These are phyloP conservation scores for Aphanomyces stellatus DNA, from an alignment of 352 stramenopile genomes.

Conservation along the genomic window DNA sequence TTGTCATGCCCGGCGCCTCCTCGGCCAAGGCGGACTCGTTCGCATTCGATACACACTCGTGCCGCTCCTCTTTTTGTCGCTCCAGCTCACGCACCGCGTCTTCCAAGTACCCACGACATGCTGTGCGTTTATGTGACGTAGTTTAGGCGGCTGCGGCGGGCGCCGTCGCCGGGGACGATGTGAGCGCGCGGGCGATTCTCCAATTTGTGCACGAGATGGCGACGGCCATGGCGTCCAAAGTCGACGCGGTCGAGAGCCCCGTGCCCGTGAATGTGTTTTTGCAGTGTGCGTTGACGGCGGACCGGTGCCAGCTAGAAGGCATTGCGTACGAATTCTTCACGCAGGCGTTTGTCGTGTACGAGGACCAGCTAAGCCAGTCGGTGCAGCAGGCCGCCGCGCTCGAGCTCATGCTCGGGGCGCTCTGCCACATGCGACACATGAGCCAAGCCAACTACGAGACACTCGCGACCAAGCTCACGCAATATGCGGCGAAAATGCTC, in stretches of 20 bases:
- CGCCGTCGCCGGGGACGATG: conserved; percentile 21
- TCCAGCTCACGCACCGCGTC: conserved; percentile 73
- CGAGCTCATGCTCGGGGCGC: conserved; percentile 80
- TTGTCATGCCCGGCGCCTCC: conserved; percentile 50
- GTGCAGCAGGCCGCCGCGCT: conserved; percentile 85
- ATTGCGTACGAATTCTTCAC: conserved; percentile 97
- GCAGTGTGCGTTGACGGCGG: conserved; percentile 86
- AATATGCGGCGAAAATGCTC: conserved; percentile 94
- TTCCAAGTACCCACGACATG: too few relatives aligned
- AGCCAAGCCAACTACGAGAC: conserved; percentile 89
- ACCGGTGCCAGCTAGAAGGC: conserved; percentile 74
- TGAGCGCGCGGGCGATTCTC: conserved; percentile 89
- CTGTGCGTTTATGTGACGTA: too few relatives aligned
- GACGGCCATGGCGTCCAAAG: conserved; percentile 80
- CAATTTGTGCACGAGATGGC: conserved; percentile 97
- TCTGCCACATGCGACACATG: conserved; percentile 76
- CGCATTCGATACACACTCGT: conserved; percentile 89
- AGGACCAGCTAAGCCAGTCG: conserved; percentile 92
- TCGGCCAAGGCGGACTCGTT: conserved; percentile 77
- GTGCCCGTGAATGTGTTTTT: conserved; percentile 91
- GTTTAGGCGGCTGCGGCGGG: too few relatives aligned
- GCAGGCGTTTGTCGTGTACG: conserved; percentile 94
- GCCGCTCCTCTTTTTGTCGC: conserved; percentile 87
- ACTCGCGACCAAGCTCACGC: conserved; percentile 94
- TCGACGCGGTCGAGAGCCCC: conserved; percentile 43